These are phyloP conservation scores for Cucurbitaria berberidis DNA, from an alignment of 2,329 filamentous ascomycete genomes.

Conservation along the genomic window DNA sequence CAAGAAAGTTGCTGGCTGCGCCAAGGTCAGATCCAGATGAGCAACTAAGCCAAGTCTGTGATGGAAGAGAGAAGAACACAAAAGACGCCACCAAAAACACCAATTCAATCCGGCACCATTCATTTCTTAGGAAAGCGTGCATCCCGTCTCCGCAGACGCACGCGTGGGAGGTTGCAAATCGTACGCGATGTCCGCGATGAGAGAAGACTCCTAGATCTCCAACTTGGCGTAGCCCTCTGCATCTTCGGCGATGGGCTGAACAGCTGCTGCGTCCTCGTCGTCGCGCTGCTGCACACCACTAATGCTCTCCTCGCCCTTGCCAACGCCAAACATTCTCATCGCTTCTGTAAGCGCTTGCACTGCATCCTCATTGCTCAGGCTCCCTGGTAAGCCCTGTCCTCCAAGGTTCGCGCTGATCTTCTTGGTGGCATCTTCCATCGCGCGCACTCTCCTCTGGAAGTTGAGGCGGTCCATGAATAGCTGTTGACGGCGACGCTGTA, in stretches of 20 bases:
- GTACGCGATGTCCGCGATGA: not conserved
- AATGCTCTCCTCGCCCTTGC: slow-evolving; percentile 46
- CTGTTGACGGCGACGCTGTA: slow-evolving; percentile 90
- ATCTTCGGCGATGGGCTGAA: slow-evolving; percentile 40
- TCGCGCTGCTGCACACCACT: slow-evolving; percentile 40
- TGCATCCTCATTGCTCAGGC: slow-evolving; percentile 41
- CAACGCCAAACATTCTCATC: slow-evolving; percentile 43
- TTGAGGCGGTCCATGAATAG: slow-evolving; percentile 90
- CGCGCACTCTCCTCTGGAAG: slow-evolving; percentile 85
- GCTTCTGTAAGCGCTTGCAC: slow-evolving; percentile 44
- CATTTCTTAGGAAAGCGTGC: not conserved
- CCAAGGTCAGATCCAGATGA: too few species aligned
- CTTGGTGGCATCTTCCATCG: slow-evolving; percentile 78
- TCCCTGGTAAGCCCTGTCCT: slow-evolving; percentile 41
- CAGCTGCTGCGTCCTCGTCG: slow-evolving; percentile 31
- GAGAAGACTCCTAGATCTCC: slow-evolving; percentile 36
- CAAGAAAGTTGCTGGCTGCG: too few species aligned
- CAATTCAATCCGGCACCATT: not conserved
- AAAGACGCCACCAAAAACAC: not conserved
- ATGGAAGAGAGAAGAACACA: too few species aligned
- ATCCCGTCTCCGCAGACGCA: not conserved
- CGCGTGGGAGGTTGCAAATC: not conserved
- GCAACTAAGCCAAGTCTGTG: too few species aligned
- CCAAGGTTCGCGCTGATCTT: slow-evolving; percentile 44
- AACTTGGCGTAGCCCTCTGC: slow-evolving; percentile 42